Conservation (phyloP, 2,329 filamentous ascomycete species). For the Arthrobotrys megalospora region DNA sequence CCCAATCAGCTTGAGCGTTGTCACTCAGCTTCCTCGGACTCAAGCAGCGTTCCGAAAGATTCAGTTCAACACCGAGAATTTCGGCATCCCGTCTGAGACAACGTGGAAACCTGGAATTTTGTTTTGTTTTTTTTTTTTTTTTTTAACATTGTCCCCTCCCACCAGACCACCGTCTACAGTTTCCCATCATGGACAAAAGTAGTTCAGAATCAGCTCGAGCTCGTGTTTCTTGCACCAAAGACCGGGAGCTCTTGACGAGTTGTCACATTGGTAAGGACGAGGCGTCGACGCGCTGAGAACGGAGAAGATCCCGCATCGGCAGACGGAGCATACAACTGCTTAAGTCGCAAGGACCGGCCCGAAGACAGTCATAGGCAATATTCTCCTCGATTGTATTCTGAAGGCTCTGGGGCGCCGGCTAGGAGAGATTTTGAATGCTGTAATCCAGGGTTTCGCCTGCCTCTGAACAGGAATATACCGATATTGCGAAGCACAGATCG, state of each 20-base stretch:
- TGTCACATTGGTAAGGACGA: conserved; percentile 1
- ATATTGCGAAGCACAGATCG: conserved; percentile 8
- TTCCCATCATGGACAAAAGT: background rate
- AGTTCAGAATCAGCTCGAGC: background rate
- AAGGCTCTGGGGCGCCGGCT: background rate
- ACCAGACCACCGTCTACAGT: conserved; percentile 8
- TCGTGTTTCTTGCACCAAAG: background rate
- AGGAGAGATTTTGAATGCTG: background rate
- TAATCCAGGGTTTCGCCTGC: background rate
- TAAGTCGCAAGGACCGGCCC: conserved; percentile 4
- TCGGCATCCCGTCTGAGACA: conserved; percentile 11
- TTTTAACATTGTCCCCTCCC: background rate
- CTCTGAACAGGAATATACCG: conserved; percentile 17
- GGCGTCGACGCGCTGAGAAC: conserved; percentile 1
- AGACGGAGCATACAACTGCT: conserved; percentile 1
- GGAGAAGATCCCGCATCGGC: conserved; percentile 4
- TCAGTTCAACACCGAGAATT: conserved; percentile 3
- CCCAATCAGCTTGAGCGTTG: conserved; percentile 1
- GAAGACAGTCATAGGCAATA: background rate
- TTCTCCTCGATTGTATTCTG: too few relatives aligned
- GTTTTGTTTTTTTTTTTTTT: background rate
- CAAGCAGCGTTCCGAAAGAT: conserved; percentile 2
- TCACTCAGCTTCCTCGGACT: background rate
- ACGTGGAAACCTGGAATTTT: background rate
- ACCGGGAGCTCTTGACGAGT: conserved; percentile 6